Evolutionary conservation across 106 monocot species (phyloP).

Genomic region (Dioscorea zingiberensis): DNA sequence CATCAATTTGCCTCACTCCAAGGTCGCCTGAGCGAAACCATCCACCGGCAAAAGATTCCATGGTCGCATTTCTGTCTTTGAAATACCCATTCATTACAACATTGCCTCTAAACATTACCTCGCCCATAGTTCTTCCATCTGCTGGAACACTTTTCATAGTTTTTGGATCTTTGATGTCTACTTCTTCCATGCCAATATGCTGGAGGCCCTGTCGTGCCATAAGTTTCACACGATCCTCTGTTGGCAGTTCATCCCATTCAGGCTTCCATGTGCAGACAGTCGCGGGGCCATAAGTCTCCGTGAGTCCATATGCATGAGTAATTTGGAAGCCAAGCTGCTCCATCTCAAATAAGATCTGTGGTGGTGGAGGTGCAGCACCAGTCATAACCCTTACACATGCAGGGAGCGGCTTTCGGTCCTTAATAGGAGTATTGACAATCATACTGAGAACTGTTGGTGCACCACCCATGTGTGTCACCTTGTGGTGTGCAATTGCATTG

Average conservation of each 20-base stretch:
- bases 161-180: slow-evolving; percentile 25
- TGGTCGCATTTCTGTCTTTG: slow-evolving; percentile 12
- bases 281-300: slow-evolving; percentile 24
- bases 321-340: slow-evolving; percentile 25
- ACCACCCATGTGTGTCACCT: slow-evolving; percentile 28
- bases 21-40: slow-evolving; percentile 31
- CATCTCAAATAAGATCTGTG: slow-evolving; percentile 19
- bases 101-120: slow-evolving; percentile 32
- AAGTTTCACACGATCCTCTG: slow-evolving; percentile 4
- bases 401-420: slow-evolving; percentile 13
- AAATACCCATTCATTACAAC: slow-evolving; percentile 33
- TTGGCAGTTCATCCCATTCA: slow-evolving; percentile 21
- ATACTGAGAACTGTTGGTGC: slow-evolving; percentile 31
- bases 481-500: slow-evolving; percentile 11
- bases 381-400: slow-evolving; percentile 16
- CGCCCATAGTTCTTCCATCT: slow-evolving; percentile 26
- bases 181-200: slow-evolving; percentile 7
- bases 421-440: slow-evolving; percentile 12
- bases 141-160: slow-evolving; percentile 29
- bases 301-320: slow-evolving; percentile 26
- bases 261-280: slow-evolving; percentile 28
- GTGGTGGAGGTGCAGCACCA: slow-evolving; percentile 30
- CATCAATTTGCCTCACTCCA: slow-evolving; percentile 23
- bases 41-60: slow-evolving; percentile 14
- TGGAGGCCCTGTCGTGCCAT: slow-evolving; percentile 24